Conservation (phyloP, 139 green algal genomes). For the Chlorella sp. region DNA sequence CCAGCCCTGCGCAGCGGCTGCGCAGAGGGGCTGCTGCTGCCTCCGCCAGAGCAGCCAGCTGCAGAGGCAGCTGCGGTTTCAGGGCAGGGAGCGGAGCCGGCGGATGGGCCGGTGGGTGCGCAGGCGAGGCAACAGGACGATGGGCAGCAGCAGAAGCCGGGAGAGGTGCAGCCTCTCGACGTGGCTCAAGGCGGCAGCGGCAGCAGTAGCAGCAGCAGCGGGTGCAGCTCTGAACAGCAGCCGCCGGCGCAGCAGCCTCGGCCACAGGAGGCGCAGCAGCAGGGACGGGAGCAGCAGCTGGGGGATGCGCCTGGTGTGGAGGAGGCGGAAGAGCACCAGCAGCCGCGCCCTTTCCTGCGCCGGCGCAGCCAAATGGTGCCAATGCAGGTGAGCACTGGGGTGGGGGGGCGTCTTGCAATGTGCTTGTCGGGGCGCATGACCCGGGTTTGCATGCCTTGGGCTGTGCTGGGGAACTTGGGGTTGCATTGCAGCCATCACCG, state of each 20-base stretch:
- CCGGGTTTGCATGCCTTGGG: no score
- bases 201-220: background rate
- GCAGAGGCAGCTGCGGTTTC: background rate
- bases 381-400: conserved; percentile 19
- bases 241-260: background rate
- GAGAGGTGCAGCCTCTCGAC: no score
- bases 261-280: background rate
- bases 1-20: background rate
- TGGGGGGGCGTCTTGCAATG: no score
- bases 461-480: no score
- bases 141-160: no score
- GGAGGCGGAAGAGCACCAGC: background rate
- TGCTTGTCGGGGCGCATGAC: no score
- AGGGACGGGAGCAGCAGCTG: background rate
- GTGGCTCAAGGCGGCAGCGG: background rate
- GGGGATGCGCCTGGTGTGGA: no score
- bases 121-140: background rate
- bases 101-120: background rate
- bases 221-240: background rate
- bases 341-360: conserved; percentile 9
- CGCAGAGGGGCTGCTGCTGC: background rate
- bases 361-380: conserved; percentile 4
- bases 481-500: no score
- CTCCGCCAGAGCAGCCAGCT: background rate
- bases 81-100: no score